phyloP scores from a whole-genome alignment of 177 flowering plant genomes.

The Vitis hybrid region DNA sequence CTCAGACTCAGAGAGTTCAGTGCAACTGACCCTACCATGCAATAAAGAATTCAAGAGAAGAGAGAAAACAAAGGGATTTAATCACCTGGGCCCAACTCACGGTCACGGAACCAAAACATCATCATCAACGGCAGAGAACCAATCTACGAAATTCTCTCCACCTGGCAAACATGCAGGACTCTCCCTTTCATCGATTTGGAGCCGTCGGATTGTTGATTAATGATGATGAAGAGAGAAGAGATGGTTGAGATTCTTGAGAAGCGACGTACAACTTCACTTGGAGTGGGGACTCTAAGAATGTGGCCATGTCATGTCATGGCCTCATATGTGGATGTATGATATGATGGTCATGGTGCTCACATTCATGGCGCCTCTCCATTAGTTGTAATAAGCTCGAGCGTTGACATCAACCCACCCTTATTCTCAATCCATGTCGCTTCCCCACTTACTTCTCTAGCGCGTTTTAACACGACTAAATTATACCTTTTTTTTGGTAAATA shows the following conservation, averaged over 20 bases:
- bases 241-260: not conserved
- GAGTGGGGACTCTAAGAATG: not conserved
- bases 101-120: too few relatives aligned
- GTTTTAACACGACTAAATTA: too few relatives aligned
- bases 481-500: too few relatives aligned
- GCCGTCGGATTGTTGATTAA: too few relatives aligned
- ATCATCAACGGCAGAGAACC: too few relatives aligned
- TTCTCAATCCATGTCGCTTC: not conserved
- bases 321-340: not conserved
- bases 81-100: too few relatives aligned
- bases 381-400: not conserved
- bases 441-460: too few relatives aligned
- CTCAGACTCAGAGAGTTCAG: slow-evolving; percentile 13
- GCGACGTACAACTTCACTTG: too few relatives aligned
- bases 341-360: slow-evolving; percentile 11
- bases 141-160: too few relatives aligned
- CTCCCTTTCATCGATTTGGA: too few relatives aligned
- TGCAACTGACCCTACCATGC: slow-evolving; percentile 6
- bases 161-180: too few relatives aligned
- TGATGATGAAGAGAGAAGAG: too few relatives aligned
- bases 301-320: slow-evolving; percentile 14
- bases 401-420: slow-evolving; percentile 6
- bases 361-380: slow-evolving; percentile 17
- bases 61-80: not conserved
- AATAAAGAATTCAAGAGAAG: slow-evolving; percentile 10